A percentile compares a stretch with the other conserved stretches of the same genome.
Conservation (phyloP, 2,329 filamentous ascomycete species). For the Penicillium aurantiogriseum region DNA sequence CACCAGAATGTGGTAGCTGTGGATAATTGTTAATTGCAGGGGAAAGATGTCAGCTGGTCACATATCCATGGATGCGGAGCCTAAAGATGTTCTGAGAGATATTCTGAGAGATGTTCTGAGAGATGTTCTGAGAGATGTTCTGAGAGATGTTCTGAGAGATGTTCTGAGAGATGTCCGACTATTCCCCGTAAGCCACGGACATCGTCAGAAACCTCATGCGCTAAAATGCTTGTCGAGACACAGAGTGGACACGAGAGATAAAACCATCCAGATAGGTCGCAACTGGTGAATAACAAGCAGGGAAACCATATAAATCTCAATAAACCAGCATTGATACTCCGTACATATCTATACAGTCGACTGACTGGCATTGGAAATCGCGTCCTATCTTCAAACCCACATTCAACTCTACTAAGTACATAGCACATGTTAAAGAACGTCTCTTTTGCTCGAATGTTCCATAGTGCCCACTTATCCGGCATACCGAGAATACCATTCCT, state of each 20-base stretch:
- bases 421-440: not conserved
- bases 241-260: too few relatives aligned
- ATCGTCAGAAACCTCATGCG: not conserved
- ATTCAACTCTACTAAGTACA: not conserved
- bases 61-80: not conserved
- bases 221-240: not conserved
- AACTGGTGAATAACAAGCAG: not conserved
- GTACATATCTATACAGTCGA: not conserved
- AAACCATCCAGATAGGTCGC: not conserved
- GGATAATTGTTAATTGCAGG: not conserved
- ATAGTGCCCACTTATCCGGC: not conserved
- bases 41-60: too few relatives aligned
- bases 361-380: not conserved
- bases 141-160: not conserved
- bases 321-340: too few relatives aligned
- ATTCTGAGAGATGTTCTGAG: not conserved
- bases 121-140: not conserved
- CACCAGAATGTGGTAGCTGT: not conserved
- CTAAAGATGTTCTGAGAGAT: not conserved
- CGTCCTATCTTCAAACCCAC: too few relatives aligned
- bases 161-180: not conserved
- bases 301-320: too few relatives aligned
- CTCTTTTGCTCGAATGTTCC: not conserved
- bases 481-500: not conserved
- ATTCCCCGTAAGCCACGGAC: not conserved